A percentile compares a stretch with the other conserved stretches of the same genome.
phyloP scores from a whole-genome alignment of 495 filamentous ascomycete species.

The Penicillium taxi region DNA sequence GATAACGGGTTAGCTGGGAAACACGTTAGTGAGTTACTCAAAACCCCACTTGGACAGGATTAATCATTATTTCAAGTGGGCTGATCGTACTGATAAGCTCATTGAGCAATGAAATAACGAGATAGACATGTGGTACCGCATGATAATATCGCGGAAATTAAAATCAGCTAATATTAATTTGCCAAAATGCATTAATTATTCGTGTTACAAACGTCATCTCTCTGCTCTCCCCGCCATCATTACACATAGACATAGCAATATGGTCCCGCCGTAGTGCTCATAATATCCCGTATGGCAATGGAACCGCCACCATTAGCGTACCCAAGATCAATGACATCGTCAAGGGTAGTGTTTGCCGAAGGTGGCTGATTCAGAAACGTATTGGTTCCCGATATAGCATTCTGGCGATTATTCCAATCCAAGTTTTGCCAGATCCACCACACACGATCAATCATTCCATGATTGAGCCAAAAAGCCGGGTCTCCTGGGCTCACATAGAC shows the following conservation, averaged over 20 bases:
- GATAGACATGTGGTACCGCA: no score
- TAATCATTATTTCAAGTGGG: no score
- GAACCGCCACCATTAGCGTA: constrained; percentile 22
- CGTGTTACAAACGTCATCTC: no score
- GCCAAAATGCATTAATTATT: no score
- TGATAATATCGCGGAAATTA: no score
- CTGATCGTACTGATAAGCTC: no score
- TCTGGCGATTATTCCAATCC: constrained; percentile 37
- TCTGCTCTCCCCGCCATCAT: no score
- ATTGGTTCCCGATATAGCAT: constrained; percentile 43
- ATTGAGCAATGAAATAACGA: no score
- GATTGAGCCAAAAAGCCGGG: constrained; percentile 59
- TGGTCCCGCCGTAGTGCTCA: constrained; percentile 43
- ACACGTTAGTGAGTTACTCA: no score
- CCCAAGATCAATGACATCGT: constrained; percentile 36
- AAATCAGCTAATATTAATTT: no score
- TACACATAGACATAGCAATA: constrained; percentile 49
- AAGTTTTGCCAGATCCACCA: constrained; percentile 65
- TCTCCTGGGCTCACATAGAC: constrained; percentile 57
- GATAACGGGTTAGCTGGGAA: no score
- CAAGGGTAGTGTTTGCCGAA: constrained; percentile 38
- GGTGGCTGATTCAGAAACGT: constrained; percentile 49
- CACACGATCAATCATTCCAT: constrained; percentile 59
- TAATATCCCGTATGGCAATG: constrained; percentile 38
- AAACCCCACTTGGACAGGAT: no score